These are phyloP conservation scores for Maudiozyma serrabonitensis DNA, from an alignment of 805 yeast genomes.

Conservation along the genomic window DNA sequence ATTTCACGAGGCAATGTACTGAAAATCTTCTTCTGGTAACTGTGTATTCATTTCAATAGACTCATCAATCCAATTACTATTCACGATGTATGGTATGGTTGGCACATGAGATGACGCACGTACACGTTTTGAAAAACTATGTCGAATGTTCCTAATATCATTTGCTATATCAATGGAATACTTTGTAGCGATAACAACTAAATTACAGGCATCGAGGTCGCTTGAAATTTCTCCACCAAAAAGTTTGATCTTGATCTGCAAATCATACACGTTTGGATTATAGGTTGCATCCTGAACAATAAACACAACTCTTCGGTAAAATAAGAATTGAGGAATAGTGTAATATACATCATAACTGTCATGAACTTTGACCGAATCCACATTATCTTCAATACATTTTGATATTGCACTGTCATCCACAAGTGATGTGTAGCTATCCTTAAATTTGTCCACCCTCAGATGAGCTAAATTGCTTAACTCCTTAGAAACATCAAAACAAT, in stretches of 20 bases:
- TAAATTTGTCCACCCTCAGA: conserved; percentile 44
- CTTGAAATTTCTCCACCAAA: conserved; percentile 38
- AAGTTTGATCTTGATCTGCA: conserved; percentile 25
- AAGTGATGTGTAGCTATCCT: conserved; percentile 43
- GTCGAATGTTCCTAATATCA: neutral
- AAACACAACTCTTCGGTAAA: conserved; percentile 30
- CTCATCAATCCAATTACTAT: conserved; percentile 29
- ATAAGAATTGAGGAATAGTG: conserved; percentile 26
- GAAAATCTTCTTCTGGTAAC: conserved; percentile 28
- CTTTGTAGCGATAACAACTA: conserved; percentile 31
- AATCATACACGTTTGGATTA: conserved; percentile 6
- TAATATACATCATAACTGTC: neutral
- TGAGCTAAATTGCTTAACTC: conserved; percentile 18
- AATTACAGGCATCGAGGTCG: conserved; percentile 26
- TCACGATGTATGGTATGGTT: conserved; percentile 29
- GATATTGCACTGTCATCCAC: conserved; percentile 3
- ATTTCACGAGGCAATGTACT: neutral
- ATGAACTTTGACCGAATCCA: neutral
- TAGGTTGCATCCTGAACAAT: conserved; percentile 15
- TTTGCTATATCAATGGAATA: neutral
- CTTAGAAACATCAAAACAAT: conserved; percentile 39
- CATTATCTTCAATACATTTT: neutral
- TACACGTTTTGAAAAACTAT: neutral
- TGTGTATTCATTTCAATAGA: conserved; percentile 26
- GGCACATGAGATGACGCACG: conserved; percentile 2